phyloP scores from a whole-genome alignment of 2,329 filamentous ascomycete species.

The Thelonectria discophora region DNA sequence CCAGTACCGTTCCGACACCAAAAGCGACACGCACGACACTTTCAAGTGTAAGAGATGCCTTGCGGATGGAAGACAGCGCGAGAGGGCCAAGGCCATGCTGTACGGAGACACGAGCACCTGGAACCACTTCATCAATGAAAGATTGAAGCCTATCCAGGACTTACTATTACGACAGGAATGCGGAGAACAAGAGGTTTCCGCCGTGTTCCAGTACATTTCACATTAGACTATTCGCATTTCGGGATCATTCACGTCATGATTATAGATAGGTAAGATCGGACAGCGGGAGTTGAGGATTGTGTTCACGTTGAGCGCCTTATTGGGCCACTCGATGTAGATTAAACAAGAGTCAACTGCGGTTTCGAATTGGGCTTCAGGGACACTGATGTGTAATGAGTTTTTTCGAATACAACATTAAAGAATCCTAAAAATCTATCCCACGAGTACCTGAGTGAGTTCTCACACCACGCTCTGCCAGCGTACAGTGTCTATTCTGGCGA shows the following conservation, averaged over 20 bases:
- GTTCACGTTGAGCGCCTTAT: background rate
- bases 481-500: background rate
- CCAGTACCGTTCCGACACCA: constrained; percentile 86
- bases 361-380: background rate
- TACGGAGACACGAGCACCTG: constrained; percentile 99
- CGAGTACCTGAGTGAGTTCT: too few species aligned
- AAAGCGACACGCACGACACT: constrained; percentile 94
- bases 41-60: constrained; percentile 98
- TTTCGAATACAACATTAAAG: background rate
- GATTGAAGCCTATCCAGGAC: constrained; percentile 86
- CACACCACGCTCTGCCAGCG: background rate
- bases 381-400: background rate
- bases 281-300: background rate
- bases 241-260: background rate
- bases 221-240: constrained; percentile 60
- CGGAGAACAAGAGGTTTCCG: constrained; percentile 81
- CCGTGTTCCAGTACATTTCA: constrained; percentile 98
- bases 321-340: background rate
- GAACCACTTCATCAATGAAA: constrained; percentile 94
- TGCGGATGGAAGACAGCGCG: constrained; percentile 83
- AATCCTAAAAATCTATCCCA: too few species aligned
- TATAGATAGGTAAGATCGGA: background rate
- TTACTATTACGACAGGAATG: constrained; percentile 87
- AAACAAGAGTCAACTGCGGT: background rate
- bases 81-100: constrained; percentile 93